Percentiles rank a stretch among this genome's conserved stretches.
These are phyloP conservation scores for Aspergillus tamarii DNA, from an alignment of 2,329 filamentous ascomycete species.

Conservation along the genomic window DNA sequence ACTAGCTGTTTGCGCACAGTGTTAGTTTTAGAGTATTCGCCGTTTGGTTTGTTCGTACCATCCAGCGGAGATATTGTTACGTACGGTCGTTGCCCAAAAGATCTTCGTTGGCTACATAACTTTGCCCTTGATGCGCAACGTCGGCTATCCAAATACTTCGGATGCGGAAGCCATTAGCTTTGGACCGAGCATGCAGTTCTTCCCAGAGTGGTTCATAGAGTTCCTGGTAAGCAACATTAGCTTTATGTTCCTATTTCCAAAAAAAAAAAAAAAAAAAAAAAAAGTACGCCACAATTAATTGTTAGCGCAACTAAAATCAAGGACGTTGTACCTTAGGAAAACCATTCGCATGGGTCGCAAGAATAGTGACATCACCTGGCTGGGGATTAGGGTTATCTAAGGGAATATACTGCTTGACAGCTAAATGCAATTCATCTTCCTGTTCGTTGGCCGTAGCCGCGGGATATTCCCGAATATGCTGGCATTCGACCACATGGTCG, in stretches of 20 bases:
- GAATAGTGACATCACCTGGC: constrained; percentile 79
- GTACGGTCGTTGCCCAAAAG: constrained; percentile 81
- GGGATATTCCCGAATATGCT: constrained; percentile 82
- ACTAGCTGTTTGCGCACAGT: constrained; percentile 57
- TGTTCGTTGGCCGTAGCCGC: constrained; percentile 72
- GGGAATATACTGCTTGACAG: constrained; percentile 87
- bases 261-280: too few relatives aligned
- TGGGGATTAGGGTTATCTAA: constrained; percentile 68
- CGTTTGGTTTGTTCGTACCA: not conserved
- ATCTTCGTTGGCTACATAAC: constrained; percentile 74
- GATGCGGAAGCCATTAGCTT: constrained; percentile 67
- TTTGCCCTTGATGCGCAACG: constrained; percentile 81
- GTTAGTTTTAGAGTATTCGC: constrained; percentile 21
- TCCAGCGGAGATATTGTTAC: constrained; percentile 31
- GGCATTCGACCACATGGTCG: constrained; percentile 72
- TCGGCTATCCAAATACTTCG: constrained; percentile 89
- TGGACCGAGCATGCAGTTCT: constrained; percentile 67
- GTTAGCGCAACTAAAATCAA: not conserved
- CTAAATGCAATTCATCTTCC: constrained; percentile 72
- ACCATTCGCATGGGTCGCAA: constrained; percentile 86
- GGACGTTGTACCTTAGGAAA: constrained; percentile 73
- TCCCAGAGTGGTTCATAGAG: constrained; percentile 92
- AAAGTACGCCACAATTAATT: not conserved
- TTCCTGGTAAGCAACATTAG: constrained; percentile 59
- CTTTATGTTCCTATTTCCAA: not conserved